Evolutionary conservation across 2,329 filamentous ascomycete genomes (phyloP).

Genomic region (Fusarium piperis): DNA sequence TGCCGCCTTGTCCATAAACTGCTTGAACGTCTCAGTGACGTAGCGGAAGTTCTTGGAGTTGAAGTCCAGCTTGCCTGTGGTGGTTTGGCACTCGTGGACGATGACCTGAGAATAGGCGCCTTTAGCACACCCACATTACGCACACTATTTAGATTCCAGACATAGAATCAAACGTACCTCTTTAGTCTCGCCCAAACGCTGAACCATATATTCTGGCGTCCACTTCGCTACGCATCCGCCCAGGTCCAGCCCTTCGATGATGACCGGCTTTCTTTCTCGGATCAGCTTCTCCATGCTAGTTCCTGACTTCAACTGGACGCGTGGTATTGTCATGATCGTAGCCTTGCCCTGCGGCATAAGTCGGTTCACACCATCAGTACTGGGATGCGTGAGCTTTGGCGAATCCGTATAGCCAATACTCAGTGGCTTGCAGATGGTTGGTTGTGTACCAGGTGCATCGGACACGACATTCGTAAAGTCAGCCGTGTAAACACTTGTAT

Average conservation of each 20-base stretch:
- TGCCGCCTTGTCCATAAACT: slow-evolving; percentile 70
- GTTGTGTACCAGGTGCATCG: not conserved
- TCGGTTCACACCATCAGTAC: not conserved
- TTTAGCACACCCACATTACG: slow-evolving; percentile 1
- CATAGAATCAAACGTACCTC: slow-evolving; percentile 56
- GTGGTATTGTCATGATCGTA: slow-evolving; percentile 54
- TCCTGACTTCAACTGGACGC: slow-evolving; percentile 60
- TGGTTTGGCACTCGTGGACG: slow-evolving; percentile 71
- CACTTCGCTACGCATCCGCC: slow-evolving; percentile 75
- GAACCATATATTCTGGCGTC: slow-evolving; percentile 74
- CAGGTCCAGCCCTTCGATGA: slow-evolving; percentile 73
- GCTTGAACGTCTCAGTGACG: slow-evolving; percentile 70
- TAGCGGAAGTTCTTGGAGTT: slow-evolving; percentile 85
- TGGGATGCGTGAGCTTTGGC: slow-evolving; percentile 36
- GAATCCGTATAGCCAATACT: slow-evolving; percentile 41
- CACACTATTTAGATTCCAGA: not conserved
- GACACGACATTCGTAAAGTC: slow-evolving; percentile 15
- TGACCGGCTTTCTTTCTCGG: slow-evolving; percentile 60
- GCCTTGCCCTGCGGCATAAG: slow-evolving; percentile 15
- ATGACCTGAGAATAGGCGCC: slow-evolving; percentile 62
- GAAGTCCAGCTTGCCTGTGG: slow-evolving; percentile 77
- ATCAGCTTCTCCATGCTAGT: slow-evolving; percentile 71
- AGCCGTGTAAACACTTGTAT: slow-evolving; percentile 65
- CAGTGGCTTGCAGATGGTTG: not conserved
- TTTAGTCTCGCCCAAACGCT: slow-evolving; percentile 68